Conservation (phyloP, 805 yeast species). For the Yarrowia deformans region DNA sequence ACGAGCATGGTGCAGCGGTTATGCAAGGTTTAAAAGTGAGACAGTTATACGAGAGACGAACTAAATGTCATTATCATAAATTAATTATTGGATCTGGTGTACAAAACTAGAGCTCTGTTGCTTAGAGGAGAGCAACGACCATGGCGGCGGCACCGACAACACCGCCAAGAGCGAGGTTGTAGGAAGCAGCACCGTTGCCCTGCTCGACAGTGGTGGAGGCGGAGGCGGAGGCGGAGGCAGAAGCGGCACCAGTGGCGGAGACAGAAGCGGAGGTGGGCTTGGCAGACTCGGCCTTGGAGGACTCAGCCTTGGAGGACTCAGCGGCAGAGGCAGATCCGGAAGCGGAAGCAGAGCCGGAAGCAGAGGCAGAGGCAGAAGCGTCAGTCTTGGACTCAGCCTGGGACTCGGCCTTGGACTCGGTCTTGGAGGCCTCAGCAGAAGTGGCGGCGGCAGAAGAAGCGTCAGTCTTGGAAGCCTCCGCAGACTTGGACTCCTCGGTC, state of each 20-base stretch:
- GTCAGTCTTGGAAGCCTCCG: constrained; percentile 1
- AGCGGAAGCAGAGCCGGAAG: background rate
- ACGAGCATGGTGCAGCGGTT: too few species aligned
- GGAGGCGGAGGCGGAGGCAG: constrained; percentile 29
- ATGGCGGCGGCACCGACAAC: constrained; percentile 39
- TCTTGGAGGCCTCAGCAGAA: constrained; percentile 10
- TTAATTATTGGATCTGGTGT: constrained; percentile 19
- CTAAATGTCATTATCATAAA: constrained; percentile 28
- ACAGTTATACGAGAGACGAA: background rate
- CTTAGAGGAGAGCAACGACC: constrained; percentile 37
- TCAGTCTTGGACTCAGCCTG: constrained; percentile 5
- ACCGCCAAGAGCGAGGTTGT: constrained; percentile 37
- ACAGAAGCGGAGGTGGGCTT: constrained; percentile 22
- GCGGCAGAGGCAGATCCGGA: background rate
- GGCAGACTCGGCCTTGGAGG: constrained; percentile 23
- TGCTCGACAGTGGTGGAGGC: constrained; percentile 9
- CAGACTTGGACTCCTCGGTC: background rate
- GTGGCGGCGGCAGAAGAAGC: constrained; percentile 4
- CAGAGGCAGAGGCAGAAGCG: constrained; percentile 5
- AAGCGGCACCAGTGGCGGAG: constrained; percentile 3
- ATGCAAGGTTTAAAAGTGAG: too few species aligned
- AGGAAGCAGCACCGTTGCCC: constrained; percentile 35
- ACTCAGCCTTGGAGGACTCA: constrained; percentile 15
- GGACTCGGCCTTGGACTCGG: constrained; percentile 13
- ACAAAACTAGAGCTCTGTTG: constrained; percentile 3